These are phyloP conservation scores for Ramaria sp. DNA, from an alignment of 768 basidiomycete genomes.

Conservation along the genomic window DNA sequence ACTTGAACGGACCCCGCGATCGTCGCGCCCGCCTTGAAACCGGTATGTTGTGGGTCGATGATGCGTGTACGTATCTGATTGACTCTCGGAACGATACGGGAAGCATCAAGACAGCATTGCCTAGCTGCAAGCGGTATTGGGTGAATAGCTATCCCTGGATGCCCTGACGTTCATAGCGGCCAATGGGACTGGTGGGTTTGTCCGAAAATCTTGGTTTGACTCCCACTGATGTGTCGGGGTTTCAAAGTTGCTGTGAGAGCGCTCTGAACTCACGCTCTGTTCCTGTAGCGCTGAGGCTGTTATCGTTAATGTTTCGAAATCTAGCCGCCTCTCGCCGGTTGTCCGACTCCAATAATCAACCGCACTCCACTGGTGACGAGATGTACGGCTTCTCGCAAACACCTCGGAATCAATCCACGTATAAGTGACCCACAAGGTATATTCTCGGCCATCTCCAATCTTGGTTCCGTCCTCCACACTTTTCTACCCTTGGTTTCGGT, in stretches of 20 bases:
- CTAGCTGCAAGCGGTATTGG: not conserved
- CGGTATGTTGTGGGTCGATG: not conserved
- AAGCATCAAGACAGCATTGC: not conserved
- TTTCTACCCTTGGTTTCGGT: not conserved
- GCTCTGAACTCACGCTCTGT: not conserved
- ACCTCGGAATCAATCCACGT: slow-evolving; percentile 7
- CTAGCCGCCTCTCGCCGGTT: slow-evolving; percentile 1
- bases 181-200: slow-evolving; percentile 3
- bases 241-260: slow-evolving; percentile 4
- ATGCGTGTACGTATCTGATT: not conserved
- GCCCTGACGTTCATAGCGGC: not conserved
- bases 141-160: not conserved
- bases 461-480: slow-evolving; percentile 3
- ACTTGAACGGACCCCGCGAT: not conserved
- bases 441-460: slow-evolving; percentile 1
- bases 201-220: not conserved
- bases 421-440: slow-evolving; percentile 5
- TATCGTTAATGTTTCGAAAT: slow-evolving; percentile 7
- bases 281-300: slow-evolving; percentile 7
- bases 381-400: slow-evolving; percentile 8
- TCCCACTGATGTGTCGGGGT: not conserved
- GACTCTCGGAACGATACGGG: not conserved
- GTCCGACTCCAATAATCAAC: slow-evolving; percentile 3
- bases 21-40: not conserved
- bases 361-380: slow-evolving; percentile 9